Evolutionary conservation across 768 basidiomycete genomes (phyloP).

Genomic region (Stropharia rugosoannulata): DNA sequence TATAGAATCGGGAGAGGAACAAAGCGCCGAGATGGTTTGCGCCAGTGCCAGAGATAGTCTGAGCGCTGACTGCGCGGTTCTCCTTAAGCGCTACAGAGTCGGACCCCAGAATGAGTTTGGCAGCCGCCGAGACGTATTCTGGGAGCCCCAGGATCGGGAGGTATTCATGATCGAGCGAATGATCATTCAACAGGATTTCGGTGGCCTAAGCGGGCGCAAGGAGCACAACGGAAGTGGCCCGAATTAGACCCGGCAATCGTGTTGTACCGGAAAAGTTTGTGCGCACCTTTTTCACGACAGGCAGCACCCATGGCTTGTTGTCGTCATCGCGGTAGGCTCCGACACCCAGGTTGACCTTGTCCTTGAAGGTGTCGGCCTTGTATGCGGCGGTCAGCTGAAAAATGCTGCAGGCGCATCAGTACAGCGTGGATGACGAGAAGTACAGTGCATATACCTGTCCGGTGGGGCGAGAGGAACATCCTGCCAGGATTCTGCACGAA

Average conservation of each 20-base stretch:
- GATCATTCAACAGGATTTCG: conserved; percentile 63
- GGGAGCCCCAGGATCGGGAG: conserved; percentile 88
- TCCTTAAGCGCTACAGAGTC: conserved; percentile 70
- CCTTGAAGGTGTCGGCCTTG: conserved; percentile 71
- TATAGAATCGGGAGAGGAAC: conserved; percentile 84
- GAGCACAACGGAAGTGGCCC: neutral
- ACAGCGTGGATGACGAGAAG: neutral
- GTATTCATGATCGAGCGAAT: conserved; percentile 86
- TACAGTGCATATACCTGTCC: conserved; percentile 57
- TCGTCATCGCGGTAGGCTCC: conserved; percentile 91
- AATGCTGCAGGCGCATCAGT: conserved; percentile 49
- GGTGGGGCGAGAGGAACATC: conserved; percentile 81
- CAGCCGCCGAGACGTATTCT: conserved; percentile 80
- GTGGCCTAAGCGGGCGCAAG: conserved; percentile 55
- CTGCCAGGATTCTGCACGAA: conserved; percentile 65
- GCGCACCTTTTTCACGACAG: conserved; percentile 82
- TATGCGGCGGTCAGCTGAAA: conserved; percentile 90
- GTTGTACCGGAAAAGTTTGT: conserved; percentile 8
- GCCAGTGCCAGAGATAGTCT: conserved; percentile 95
- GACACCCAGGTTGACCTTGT: conserved; percentile 91
- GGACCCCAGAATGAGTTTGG: conserved; percentile 77
- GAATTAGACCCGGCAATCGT: conserved; percentile 10
- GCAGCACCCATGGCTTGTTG: conserved; percentile 89
- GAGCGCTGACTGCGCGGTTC: conserved; percentile 73
- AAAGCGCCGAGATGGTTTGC: conserved; percentile 92